Percentiles rank a stretch among this genome's conserved stretches.
Evolutionary conservation across 1,284 basidiomycete species (phyloP).

Genomic region (Sporisorium graminicola): DNA sequence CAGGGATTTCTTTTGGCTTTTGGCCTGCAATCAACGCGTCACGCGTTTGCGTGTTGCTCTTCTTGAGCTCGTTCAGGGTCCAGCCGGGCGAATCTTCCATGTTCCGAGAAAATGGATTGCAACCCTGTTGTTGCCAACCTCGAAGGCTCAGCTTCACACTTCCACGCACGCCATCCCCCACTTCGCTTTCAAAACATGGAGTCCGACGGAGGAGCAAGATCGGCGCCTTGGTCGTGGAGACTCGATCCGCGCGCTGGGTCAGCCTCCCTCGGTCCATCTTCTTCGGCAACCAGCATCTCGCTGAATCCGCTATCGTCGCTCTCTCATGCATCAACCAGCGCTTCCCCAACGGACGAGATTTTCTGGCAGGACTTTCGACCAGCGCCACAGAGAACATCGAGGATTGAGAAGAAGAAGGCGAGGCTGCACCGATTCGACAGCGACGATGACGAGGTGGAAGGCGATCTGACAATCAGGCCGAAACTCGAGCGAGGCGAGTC

Average conservation of each 20-base stretch:
- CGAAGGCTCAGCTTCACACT: neutral
- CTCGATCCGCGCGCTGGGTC: slow-evolving; percentile 20
- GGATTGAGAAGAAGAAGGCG: slow-evolving; percentile 7
- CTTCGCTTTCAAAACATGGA: neutral
- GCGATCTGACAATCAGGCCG: slow-evolving; percentile 7
- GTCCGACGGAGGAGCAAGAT: neutral
- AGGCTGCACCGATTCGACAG: slow-evolving; percentile 31
- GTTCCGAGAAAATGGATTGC: slow-evolving; percentile 3
- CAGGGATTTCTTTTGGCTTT: too few species aligned
- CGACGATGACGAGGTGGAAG: neutral
- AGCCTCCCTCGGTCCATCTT: slow-evolving; percentile 15
- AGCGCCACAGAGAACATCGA: neutral
- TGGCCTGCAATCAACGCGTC: slow-evolving; percentile 25
- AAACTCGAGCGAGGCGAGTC: slow-evolving; percentile 2
- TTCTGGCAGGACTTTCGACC: slow-evolving; percentile 34
- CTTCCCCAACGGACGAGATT: slow-evolving; percentile 14
- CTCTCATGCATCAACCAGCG: neutral
- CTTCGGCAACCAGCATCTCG: slow-evolving; percentile 9
- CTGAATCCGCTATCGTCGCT: slow-evolving; percentile 27
- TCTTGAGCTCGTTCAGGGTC: slow-evolving; percentile 25
- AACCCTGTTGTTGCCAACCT: neutral
- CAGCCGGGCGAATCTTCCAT: slow-evolving; percentile 3
- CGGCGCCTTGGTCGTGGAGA: slow-evolving; percentile 30
- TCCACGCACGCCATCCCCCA: neutral
- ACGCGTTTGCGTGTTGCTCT: slow-evolving; percentile 25